These are phyloP conservation scores for Arabidopsis lyrata DNA, from an alignment of 441 rosid genomes.

Conservation along the genomic window DNA sequence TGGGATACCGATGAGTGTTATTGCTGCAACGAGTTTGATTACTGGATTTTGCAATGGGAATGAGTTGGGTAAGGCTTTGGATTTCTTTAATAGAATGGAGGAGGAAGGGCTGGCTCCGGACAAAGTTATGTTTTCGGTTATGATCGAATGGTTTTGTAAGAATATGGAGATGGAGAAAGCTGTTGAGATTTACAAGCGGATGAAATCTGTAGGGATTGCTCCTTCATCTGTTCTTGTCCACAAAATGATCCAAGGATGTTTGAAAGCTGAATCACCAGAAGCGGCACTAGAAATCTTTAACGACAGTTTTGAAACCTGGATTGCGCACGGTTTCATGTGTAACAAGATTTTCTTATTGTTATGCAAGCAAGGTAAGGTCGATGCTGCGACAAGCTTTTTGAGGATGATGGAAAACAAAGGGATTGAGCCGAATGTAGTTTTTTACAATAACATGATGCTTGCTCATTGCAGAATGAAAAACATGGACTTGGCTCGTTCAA, in stretches of 20 bases:
- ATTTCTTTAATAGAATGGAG: slow-evolving; percentile 58
- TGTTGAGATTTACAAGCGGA: slow-evolving; percentile 56
- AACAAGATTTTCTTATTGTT: slow-evolving; percentile 57
- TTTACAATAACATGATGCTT: slow-evolving; percentile 70
- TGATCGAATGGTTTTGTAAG: slow-evolving; percentile 71
- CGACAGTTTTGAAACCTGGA: slow-evolving; percentile 55
- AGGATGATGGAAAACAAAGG: slow-evolving; percentile 59
- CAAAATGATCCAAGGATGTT: slow-evolving; percentile 61
- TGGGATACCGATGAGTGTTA: slow-evolving; percentile 60
- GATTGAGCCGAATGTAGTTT: slow-evolving; percentile 53
- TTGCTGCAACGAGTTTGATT: slow-evolving; percentile 69
- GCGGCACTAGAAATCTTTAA: slow-evolving; percentile 54
- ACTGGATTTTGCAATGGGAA: slow-evolving; percentile 63
- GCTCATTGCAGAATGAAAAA: slow-evolving; percentile 57
- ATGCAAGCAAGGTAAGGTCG: slow-evolving; percentile 56
- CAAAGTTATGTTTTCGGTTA: slow-evolving; percentile 64
- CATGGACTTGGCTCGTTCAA: slow-evolving; percentile 55
- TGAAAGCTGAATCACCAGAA: slow-evolving; percentile 51
- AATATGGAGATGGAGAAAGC: slow-evolving; percentile 59
- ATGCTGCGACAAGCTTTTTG: slow-evolving; percentile 61
- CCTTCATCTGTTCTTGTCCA: slow-evolving; percentile 57
- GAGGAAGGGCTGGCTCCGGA: slow-evolving; percentile 63
- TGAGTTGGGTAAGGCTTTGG: slow-evolving; percentile 58
- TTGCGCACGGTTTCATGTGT: slow-evolving; percentile 58
- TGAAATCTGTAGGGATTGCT: slow-evolving; percentile 55